Conservation (phyloP, 2,329 filamentous ascomycete species). For the Sporothrix inflata region DNA sequence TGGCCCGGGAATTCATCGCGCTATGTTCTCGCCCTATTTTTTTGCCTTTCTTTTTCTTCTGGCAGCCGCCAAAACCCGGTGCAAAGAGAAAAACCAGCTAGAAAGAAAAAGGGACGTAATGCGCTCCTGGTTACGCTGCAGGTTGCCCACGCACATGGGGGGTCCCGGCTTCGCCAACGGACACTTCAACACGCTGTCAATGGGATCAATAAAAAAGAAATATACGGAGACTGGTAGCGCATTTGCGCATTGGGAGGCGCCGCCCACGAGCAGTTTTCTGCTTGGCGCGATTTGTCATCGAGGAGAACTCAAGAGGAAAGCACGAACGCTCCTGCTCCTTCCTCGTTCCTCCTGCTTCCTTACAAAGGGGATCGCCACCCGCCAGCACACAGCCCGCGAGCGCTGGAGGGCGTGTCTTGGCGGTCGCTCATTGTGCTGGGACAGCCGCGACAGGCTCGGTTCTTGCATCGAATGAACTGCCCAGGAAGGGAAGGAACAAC, state of each 20-base stretch:
- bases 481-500: conserved; percentile 8
- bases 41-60: background rate
- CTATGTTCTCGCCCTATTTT: background rate
- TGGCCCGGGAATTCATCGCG: conserved; percentile 22
- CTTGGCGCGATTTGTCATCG: conserved; percentile 30
- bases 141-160: conserved; percentile 7
- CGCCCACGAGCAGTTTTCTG: background rate
- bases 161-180: background rate
- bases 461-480: conserved; percentile 21
- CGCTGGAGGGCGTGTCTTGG: background rate
- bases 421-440: background rate
- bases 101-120: conserved; percentile 5
- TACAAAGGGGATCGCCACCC: conserved; percentile 4
- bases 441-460: conserved; percentile 28
- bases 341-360: background rate
- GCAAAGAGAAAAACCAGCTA: background rate
- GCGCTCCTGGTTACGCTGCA: conserved; percentile 4
- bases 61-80: background rate
- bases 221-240: background rate
- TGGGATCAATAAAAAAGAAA: background rate
- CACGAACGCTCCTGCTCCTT: background rate
- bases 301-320: background rate
- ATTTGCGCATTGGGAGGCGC: background rate
- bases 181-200: background rate
- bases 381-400: background rate